These are phyloP conservation scores for Galerina marginata DNA, from an alignment of 768 basidiomycete species.

Conservation along the genomic window DNA sequence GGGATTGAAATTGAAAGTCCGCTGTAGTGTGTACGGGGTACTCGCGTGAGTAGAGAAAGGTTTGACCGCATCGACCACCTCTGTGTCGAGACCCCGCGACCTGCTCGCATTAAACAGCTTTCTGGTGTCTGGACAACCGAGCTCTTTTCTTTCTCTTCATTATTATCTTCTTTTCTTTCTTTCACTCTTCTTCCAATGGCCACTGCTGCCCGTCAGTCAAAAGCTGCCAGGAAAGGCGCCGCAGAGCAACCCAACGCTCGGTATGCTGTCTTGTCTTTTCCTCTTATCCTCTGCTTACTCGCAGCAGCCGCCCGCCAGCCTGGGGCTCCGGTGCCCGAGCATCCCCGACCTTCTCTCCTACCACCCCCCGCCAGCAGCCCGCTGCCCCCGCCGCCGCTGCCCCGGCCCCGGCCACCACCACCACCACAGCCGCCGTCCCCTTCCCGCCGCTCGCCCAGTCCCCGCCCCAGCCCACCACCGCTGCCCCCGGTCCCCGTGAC, in stretches of 20 bases:
- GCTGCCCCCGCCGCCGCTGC: slow-evolving; percentile 14
- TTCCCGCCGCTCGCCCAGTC: slow-evolving; percentile 34
- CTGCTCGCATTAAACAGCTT: slow-evolving; percentile 33
- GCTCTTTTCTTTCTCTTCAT: slow-evolving; percentile 20
- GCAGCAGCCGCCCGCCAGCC: slow-evolving; percentile 46
- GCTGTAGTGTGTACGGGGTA: slow-evolving; percentile 14
- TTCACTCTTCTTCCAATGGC: slow-evolving; percentile 55
- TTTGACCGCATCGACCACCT: slow-evolving; percentile 24
- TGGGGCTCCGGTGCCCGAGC: slow-evolving; percentile 70
- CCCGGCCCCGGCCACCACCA: slow-evolving; percentile 10
- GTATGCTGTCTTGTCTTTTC: slow-evolving; percentile 36
- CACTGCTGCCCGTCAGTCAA: slow-evolving; percentile 66
- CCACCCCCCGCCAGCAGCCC: slow-evolving; percentile 41
- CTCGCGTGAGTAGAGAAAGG: slow-evolving; percentile 6
- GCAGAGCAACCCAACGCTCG: slow-evolving; percentile 62
- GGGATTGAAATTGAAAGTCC: too few relatives aligned
- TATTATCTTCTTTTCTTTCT: slow-evolving; percentile 35
- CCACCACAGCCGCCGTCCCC: slow-evolving; percentile 16
- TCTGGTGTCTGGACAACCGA: slow-evolving; percentile 45
- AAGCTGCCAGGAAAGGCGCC: slow-evolving; percentile 65
- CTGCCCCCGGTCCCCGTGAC: slow-evolving; percentile 47
- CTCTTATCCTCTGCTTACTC: slow-evolving; percentile 34
- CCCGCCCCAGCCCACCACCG: slow-evolving; percentile 41
- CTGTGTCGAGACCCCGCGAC: slow-evolving; percentile 33
- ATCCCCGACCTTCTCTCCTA: slow-evolving; percentile 74